Conservation (phyloP, 768 basidiomycete species). For the Gelatoporia subvermispora region DNA sequence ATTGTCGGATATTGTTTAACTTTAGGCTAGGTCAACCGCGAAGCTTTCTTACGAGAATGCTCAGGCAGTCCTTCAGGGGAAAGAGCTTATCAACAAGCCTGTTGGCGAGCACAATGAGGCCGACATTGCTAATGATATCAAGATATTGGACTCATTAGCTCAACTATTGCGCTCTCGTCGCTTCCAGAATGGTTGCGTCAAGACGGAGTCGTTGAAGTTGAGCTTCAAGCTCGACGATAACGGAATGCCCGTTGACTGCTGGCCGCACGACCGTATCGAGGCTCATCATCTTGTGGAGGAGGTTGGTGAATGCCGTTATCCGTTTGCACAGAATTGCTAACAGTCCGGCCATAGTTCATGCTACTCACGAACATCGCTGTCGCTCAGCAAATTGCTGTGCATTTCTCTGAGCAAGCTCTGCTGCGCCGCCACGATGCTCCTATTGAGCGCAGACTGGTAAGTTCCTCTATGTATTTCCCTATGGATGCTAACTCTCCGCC, state of each 20-base stretch:
- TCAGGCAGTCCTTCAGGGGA: constrained; percentile 78
- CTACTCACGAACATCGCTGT: constrained; percentile 84
- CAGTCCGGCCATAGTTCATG: no score
- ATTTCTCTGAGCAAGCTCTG: constrained; percentile 95
- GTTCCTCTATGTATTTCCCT: constrained; percentile 21
- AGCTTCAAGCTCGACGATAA: constrained; percentile 75
- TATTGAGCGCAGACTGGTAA: constrained; percentile 83
- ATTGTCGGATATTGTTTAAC: not conserved
- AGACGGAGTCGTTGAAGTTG: constrained; percentile 62
- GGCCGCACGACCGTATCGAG: constrained; percentile 56
- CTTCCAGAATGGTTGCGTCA: constrained; percentile 76
- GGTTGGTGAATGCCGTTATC: constrained; percentile 36
- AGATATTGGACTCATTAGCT: constrained; percentile 61
- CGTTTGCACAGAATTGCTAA: no score
- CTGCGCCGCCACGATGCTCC: constrained; percentile 93
- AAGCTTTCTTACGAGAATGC: constrained; percentile 82
- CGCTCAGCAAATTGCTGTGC: constrained; percentile 89
- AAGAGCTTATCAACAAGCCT: constrained; percentile 48
- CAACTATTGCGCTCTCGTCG: constrained; percentile 68
- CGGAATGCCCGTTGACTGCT: constrained; percentile 78
- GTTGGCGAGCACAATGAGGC: constrained; percentile 50
- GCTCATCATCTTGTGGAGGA: constrained; percentile 87
- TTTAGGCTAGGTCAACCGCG: constrained; percentile 63
- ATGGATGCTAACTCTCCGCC: constrained; percentile 4
- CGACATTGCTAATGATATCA: constrained; percentile 75